Percentiles rank a stretch among this genome's conserved stretches.
Conservation (phyloP, 805 yeast genomes). For the Ogataea henricii region DNA sequence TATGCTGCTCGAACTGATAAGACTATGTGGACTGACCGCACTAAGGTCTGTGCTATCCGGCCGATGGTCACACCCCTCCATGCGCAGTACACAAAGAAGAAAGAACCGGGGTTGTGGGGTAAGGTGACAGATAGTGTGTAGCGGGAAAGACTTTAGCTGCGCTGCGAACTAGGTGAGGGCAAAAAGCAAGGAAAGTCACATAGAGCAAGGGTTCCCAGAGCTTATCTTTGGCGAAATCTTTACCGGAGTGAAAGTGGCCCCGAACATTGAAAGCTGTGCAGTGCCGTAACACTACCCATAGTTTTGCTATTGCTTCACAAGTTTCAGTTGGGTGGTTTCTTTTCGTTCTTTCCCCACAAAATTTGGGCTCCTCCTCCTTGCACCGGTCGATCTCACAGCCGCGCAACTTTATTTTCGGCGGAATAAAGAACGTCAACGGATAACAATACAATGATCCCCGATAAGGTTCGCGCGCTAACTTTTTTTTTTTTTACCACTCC, state of each 20-base stretch:
- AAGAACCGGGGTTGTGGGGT: not conserved
- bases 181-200: no score
- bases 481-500: not conserved
- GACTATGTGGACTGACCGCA: not conserved
- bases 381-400: not conserved
- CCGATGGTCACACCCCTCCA: not conserved
- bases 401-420: not conserved
- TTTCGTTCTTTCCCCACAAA: not conserved
- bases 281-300: no score
- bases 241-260: no score
- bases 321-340: not conserved
- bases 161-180: no score
- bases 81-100: not conserved
- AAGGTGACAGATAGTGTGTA: not conserved
- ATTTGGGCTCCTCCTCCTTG: not conserved
- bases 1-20: not conserved
- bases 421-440: not conserved
- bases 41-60: slow-evolving; percentile 1
- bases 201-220: no score
- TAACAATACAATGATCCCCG: not conserved
- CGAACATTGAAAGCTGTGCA: no score
- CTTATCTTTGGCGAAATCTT: no score
- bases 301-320: no score
- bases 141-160: not conserved
- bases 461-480: not conserved